phyloP scores from a whole-genome alignment of 495 filamentous ascomycete genomes.

The Xylaria castorea region DNA sequence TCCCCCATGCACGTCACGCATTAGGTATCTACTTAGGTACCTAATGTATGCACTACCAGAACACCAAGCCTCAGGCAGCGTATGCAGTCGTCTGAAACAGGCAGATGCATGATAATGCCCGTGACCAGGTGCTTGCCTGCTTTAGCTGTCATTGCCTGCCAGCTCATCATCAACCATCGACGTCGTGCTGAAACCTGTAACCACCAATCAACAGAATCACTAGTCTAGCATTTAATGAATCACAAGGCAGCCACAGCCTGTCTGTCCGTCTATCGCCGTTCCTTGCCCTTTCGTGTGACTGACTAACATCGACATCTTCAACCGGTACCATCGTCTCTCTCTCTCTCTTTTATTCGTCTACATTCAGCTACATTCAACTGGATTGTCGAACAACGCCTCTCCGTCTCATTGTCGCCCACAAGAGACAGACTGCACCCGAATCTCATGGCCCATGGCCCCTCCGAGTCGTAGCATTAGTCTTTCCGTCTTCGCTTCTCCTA shows the following conservation, averaged over 20 bases:
- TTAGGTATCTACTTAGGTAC: background rate
- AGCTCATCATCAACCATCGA: background rate
- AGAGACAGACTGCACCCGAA: background rate
- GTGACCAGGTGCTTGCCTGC: background rate
- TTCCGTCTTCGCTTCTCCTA: background rate
- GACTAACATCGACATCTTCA: background rate
- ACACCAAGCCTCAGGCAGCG: too few species aligned
- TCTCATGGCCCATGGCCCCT: constrained; percentile 10
- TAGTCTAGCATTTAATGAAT: background rate
- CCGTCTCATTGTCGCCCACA: background rate
- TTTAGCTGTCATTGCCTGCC: constrained; percentile 21
- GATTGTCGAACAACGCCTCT: background rate
- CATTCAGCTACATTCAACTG: too few species aligned
- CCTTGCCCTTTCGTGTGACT: background rate
- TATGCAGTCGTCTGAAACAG: background rate
- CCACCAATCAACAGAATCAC: background rate
- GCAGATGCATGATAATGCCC: background rate
- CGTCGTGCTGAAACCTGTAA: background rate
- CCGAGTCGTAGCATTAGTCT: background rate
- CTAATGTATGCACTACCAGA: too few species aligned
- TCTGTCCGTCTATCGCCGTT: background rate
- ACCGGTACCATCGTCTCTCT: background rate
- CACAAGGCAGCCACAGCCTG: background rate
- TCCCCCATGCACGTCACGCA: background rate
- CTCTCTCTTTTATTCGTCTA: too few species aligned